A percentile compares a stretch with the other conserved stretches of the same genome.
Evolutionary conservation across 257 asterid genomes (phyloP).

Genomic region (Ligustrum vulgare): DNA sequence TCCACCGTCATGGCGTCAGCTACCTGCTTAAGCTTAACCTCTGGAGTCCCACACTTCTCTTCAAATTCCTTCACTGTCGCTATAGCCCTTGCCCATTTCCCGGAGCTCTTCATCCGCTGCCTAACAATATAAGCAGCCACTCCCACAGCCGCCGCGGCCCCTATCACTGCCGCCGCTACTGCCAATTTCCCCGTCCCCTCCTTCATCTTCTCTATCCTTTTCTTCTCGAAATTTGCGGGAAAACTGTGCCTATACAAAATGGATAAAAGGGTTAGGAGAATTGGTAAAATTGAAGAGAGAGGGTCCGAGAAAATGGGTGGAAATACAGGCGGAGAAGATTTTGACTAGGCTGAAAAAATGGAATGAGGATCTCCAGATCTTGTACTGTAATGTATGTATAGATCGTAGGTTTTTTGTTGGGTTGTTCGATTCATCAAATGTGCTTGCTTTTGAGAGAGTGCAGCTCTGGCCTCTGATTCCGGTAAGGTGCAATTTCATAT

Average conservation of each 20-base stretch:
- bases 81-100: slow-evolving; percentile 60
- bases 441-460: neutral
- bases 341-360: neutral
- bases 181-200: slow-evolving; percentile 59
- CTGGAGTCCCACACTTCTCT: slow-evolving; percentile 77
- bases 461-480: neutral
- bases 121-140: slow-evolving; percentile 65
- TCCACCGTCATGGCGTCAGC: slow-evolving; percentile 86
- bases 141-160: slow-evolving; percentile 64
- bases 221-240: neutral
- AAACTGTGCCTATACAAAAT: neutral
- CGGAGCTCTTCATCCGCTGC: slow-evolving; percentile 62
- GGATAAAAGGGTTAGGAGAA: neutral
- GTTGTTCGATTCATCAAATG: neutral
- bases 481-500: neutral
- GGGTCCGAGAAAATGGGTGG: neutral
- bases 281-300: neutral
- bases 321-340: neutral
- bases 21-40: slow-evolving; percentile 54
- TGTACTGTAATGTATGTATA: neutral
- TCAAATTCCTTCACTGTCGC: slow-evolving; percentile 63
- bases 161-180: slow-evolving; percentile 73
- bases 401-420: neutral
- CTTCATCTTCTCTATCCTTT: neutral
- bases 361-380: neutral